Conservation (phyloP, 2,329 filamentous ascomycete genomes). For the Cucurbitaria berberidis region DNA sequence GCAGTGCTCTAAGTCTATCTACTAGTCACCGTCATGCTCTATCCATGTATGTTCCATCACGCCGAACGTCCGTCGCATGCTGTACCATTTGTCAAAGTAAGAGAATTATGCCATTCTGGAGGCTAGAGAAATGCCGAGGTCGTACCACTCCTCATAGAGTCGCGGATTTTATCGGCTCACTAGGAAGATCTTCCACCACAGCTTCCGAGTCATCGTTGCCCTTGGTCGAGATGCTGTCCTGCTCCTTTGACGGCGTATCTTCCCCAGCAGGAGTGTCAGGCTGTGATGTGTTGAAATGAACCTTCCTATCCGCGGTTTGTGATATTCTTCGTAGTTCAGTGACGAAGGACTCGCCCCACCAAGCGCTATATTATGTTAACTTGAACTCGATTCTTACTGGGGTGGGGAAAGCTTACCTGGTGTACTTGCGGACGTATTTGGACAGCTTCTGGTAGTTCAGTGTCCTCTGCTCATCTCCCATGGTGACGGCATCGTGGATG, state of each 20-base stretch:
- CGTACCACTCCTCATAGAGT: conserved; percentile 2
- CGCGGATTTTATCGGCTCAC: conserved; percentile 15
- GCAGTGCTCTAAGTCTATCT: conserved; percentile 9
- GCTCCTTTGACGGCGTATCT: background rate
- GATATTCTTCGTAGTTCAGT: conserved; percentile 73
- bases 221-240: conserved; percentile 6
- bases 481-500: conserved; percentile 95
- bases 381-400: background rate
- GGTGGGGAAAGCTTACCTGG: conserved; percentile 59
- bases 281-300: conserved; percentile 33
- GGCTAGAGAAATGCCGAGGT: background rate
- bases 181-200: conserved; percentile 10
- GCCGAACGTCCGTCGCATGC: conserved; percentile 22
- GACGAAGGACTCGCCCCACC: conserved; percentile 96
- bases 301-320: conserved; percentile 57
- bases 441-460: conserved; percentile 90
- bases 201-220: conserved; percentile 19
- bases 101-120: background rate
- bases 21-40: conserved; percentile 2
- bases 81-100: conserved; percentile 5
- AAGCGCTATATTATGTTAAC: conserved; percentile 65
- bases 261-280: conserved; percentile 4
- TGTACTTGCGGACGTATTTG: conserved; percentile 97
- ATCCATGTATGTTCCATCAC: conserved; percentile 17
- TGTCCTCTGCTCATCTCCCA: conserved; percentile 86